phyloP scores from a whole-genome alignment of 768 basidiomycete genomes.

The Omphalotus guepiniiformis region DNA sequence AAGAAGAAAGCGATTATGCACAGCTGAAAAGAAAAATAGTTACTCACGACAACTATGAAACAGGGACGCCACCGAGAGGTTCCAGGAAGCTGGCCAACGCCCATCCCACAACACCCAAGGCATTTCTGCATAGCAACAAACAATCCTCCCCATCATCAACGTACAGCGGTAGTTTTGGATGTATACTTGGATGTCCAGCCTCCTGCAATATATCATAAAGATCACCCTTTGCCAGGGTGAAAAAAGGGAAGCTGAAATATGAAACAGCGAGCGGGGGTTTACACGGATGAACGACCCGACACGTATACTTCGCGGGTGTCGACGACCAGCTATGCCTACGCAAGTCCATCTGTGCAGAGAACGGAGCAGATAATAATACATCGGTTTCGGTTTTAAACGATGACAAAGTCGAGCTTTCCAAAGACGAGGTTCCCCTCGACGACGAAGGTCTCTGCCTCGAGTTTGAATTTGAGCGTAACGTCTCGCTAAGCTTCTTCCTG shows the following conservation, averaged over 20 bases:
- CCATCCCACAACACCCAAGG: conserved; percentile 62
- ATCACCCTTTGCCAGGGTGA: conserved; percentile 59
- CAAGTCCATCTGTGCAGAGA: conserved; percentile 1
- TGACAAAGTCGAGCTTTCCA: not conserved
- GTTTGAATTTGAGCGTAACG: conserved; percentile 17
- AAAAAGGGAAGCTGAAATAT: conserved; percentile 77
- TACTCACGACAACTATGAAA: conserved; percentile 7
- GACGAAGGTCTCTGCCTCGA: conserved; percentile 9
- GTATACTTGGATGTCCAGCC: conserved; percentile 73
- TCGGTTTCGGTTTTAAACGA: conserved; percentile 3
- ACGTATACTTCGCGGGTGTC: conserved; percentile 57
- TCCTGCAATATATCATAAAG: conserved; percentile 68
- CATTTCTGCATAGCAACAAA: conserved; percentile 65
- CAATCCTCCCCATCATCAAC: conserved; percentile 80
- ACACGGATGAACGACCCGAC: conserved; percentile 66
- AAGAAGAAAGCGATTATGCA: too few species aligned
- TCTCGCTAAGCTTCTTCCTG: conserved; percentile 23
- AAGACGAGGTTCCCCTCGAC: conserved; percentile 3
- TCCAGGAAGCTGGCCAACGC: conserved; percentile 78
- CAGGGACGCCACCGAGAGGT: conserved; percentile 40
- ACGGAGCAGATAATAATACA: too few species aligned
- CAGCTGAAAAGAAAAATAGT: conserved; percentile 9
- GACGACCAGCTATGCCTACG: conserved; percentile 32
- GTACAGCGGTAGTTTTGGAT: conserved; percentile 68
- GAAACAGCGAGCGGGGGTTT: conserved; percentile 57